A percentile compares a stretch with the other conserved stretches of the same genome.
Conservation (phyloP, 2,329 filamentous ascomycete genomes). For the Cordyceps cateniannulata region DNA sequence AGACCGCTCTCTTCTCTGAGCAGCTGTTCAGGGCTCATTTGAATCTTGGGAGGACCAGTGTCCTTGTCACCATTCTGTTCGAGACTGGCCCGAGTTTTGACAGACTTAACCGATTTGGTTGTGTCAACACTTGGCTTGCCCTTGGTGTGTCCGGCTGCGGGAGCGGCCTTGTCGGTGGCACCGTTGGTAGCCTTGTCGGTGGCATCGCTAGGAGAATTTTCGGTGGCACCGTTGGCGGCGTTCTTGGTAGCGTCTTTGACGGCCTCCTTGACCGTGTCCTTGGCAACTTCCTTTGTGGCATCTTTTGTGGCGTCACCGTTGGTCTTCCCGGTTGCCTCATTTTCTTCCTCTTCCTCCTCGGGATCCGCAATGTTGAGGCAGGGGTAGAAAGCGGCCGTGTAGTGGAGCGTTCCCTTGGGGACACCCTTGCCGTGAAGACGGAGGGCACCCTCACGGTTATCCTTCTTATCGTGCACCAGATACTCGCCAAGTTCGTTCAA, state of each 20-base stretch:
- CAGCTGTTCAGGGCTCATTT: conserved; percentile 72
- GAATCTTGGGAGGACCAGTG: conserved; percentile 63
- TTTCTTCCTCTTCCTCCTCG: conserved; percentile 67
- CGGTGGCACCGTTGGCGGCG: neutral
- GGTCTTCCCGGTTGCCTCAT: conserved; percentile 25
- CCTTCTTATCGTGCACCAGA: conserved; percentile 69
- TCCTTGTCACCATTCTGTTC: conserved; percentile 32
- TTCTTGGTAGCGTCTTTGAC: conserved; percentile 43
- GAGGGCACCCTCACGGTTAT: conserved; percentile 58
- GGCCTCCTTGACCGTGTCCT: neutral
- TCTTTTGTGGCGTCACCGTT: conserved; percentile 13
- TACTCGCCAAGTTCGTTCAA: conserved; percentile 79
- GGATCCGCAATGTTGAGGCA: conserved; percentile 82
- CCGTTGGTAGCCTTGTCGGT: conserved; percentile 20
- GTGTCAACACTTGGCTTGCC: conserved; percentile 32
- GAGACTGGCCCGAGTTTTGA: conserved; percentile 29
- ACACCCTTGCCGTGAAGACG: conserved; percentile 66
- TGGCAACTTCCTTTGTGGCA: conserved; percentile 43
- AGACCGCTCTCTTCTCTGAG: conserved; percentile 83
- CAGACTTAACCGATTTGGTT: conserved; percentile 1
- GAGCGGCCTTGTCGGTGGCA: conserved; percentile 22
- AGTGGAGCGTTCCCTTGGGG: conserved; percentile 74
- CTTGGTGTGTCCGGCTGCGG: conserved; percentile 31
- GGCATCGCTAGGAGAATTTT: conserved; percentile 12
- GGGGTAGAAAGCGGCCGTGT: conserved; percentile 84